A percentile compares a stretch with the other conserved stretches of the same genome.
These are phyloP conservation scores for Nosema bombycis DNA, from an alignment of 371 early-diverging fungal genomes.

Conservation along the genomic window DNA sequence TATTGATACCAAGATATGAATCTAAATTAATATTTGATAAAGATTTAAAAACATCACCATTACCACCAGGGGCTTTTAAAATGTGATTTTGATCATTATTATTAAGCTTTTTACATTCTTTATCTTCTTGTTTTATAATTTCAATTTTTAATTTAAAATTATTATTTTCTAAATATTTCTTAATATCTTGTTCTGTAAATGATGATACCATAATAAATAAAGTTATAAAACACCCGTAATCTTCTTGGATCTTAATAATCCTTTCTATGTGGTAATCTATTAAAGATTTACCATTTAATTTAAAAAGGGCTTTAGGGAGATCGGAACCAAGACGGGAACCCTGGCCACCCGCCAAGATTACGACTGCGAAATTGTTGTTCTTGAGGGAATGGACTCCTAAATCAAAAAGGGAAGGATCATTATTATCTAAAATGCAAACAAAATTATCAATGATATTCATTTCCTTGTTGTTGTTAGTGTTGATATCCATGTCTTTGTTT, in stretches of 20 bases:
- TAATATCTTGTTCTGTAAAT: conserved; percentile 56
- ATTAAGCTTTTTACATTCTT: conserved; percentile 42
- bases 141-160: conserved; percentile 44
- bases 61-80: conserved; percentile 58
- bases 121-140: conserved; percentile 59
- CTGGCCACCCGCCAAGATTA: conserved; percentile 62
- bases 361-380: conserved; percentile 49
- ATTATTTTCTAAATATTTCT: conserved; percentile 48
- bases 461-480: no score
- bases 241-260: conserved; percentile 41
- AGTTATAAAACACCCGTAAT: conserved; percentile 31
- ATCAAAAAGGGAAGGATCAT: no score
- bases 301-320: conserved; percentile 61
- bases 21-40: conserved; percentile 33
- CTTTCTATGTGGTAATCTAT: conserved; percentile 54
- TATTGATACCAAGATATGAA: conserved; percentile 51
- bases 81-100: conserved; percentile 14
- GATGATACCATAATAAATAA: conserved; percentile 61
- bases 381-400: background rate
- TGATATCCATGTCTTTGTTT: no score
- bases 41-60: conserved; percentile 62
- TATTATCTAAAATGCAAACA: no score
- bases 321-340: conserved; percentile 61
- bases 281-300: conserved; percentile 49
- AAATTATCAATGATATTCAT: no score